Base-by-base conservation (phyloP, 352 stramenopile genomes). In the Pythium phragmiticola region DNA sequence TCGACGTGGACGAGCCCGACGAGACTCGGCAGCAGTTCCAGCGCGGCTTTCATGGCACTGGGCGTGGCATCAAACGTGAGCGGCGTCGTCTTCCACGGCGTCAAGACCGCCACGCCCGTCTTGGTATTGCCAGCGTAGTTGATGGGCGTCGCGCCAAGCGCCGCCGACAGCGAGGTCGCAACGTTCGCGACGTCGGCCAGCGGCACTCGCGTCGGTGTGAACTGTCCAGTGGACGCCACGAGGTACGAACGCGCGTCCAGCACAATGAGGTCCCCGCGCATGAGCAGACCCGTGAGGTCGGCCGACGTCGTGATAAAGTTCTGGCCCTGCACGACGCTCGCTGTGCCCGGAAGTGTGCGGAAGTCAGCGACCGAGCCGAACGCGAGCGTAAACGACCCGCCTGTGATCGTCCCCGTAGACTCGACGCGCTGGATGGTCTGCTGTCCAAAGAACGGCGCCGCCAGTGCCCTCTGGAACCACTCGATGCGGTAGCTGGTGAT, bases 1-100 rank as follows among this genome's bases (percentile, higher is more conserved):
- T 92, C 82, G 1, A 98, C 89, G 17, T 95, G 82, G 6, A 98
- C 90, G n/a, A 85, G 73, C 2, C 94, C 94, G 23, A 97, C 60
- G 17, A 74, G 11, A 52, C 88, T 94, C 12, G 91, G 80, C 5
- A 99, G 69, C 60, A 92, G 75, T 74, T 98, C 86, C 13, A 99
- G 57, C 3, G 92, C 87, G 14, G 78, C 77, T 52, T 93, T 71
- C 71, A 95, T 76, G 3, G 63, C 69, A 17, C 49, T 64, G n/a
- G 84, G 83, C 0, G 80, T 85, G 9, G 79, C 60, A 45, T 95
- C 82, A 57, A 78, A 84, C 0, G 69, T 17, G 30, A 95, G 54
- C 12, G 77, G 72, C 4, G 66, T 87, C 4, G 80, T 92, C 13
- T 82, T 80, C 71, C 76, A 90, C 21, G 73, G 81, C 7, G 81